Conservation (phyloP, 2,329 filamentous ascomycete species). For the Calonectria crousiana region DNA sequence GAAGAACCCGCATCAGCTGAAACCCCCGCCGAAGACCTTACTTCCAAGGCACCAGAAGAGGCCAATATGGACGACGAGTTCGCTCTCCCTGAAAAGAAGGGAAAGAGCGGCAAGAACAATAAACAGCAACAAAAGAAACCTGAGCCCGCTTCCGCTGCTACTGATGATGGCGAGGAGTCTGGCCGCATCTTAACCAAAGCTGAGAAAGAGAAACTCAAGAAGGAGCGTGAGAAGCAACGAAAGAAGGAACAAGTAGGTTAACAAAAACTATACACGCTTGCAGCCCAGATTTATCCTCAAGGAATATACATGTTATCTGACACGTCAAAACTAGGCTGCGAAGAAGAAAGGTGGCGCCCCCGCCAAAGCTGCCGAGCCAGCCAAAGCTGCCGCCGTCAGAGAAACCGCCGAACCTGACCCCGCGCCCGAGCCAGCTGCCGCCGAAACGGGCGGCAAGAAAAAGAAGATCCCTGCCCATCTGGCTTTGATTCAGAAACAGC, state of each 20-base stretch:
- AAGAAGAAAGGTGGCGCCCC: slow-evolving; percentile 78
- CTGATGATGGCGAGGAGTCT: slow-evolving; percentile 66
- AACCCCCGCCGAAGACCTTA: slow-evolving; percentile 73
- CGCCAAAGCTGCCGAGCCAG: slow-evolving; percentile 41
- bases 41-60: slow-evolving; percentile 81
- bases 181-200: slow-evolving; percentile 92
- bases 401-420: slow-evolving; percentile 66
- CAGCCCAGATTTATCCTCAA: background rate
- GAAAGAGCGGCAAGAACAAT: slow-evolving; percentile 67
- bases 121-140: slow-evolving; percentile 58
- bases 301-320: slow-evolving; percentile 28
- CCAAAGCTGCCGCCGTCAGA: slow-evolving; percentile 69
- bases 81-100: slow-evolving; percentile 81
- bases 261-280: no score
- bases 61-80: slow-evolving; percentile 89
- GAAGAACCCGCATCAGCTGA: slow-evolving; percentile 60
- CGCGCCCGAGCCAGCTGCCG: slow-evolving; percentile 48
- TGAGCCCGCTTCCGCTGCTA: slow-evolving; percentile 62
- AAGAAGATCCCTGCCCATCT: slow-evolving; percentile 90
- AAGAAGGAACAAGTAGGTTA: slow-evolving; percentile 91
- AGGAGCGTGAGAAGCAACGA: slow-evolving; percentile 97
- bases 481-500: slow-evolving; percentile 81
- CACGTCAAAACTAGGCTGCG: slow-evolving; percentile 65
- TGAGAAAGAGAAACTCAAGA: slow-evolving; percentile 98
- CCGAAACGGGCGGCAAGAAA: slow-evolving; percentile 74